Evolutionary conservation across 495 filamentous ascomycete species (phyloP).

Genomic region (Hypoxylon fuscum): DNA sequence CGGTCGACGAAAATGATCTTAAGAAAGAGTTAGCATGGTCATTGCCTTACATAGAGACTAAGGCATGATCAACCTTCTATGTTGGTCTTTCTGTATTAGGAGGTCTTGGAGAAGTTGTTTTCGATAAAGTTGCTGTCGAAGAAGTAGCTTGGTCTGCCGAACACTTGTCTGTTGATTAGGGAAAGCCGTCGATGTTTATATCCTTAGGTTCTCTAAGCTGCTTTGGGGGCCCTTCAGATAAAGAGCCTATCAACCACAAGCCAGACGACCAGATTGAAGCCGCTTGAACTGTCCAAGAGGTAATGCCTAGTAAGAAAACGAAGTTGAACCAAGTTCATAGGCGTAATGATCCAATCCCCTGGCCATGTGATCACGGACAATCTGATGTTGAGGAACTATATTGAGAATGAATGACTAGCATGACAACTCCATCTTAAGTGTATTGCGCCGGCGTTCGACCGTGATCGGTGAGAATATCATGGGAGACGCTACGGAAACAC

Average conservation of each 20-base stretch:
- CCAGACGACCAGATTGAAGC: slow-evolving; percentile 8
- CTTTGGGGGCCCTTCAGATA: neutral
- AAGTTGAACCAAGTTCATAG: slow-evolving; percentile 4
- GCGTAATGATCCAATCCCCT: slow-evolving; percentile 18
- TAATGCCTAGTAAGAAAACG: slow-evolving; percentile 2
- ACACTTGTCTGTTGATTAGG: neutral
- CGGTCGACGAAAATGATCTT: neutral
- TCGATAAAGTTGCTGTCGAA: neutral
- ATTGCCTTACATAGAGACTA: neutral
- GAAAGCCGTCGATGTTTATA: slow-evolving; percentile 28
- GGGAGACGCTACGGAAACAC: slow-evolving; percentile 25
- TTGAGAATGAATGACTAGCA: slow-evolving; percentile 13
- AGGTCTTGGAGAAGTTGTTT: neutral
- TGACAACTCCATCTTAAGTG: neutral
- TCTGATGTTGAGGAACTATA: slow-evolving; percentile 23
- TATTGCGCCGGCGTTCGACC: slow-evolving; percentile 22
- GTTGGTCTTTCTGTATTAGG: neutral
- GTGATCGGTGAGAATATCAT: slow-evolving; percentile 13
- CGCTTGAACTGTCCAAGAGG: slow-evolving; percentile 13
- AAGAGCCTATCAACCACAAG: neutral
- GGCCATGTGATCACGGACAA: slow-evolving; percentile 7
- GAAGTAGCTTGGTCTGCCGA: slow-evolving; percentile 2
- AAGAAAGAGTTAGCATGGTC: neutral
- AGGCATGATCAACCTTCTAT: slow-evolving; percentile 2
- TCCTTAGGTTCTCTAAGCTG: neutral